phyloP scores from a whole-genome alignment of 495 filamentous ascomycete species.

The Aspergillus cristatus region DNA sequence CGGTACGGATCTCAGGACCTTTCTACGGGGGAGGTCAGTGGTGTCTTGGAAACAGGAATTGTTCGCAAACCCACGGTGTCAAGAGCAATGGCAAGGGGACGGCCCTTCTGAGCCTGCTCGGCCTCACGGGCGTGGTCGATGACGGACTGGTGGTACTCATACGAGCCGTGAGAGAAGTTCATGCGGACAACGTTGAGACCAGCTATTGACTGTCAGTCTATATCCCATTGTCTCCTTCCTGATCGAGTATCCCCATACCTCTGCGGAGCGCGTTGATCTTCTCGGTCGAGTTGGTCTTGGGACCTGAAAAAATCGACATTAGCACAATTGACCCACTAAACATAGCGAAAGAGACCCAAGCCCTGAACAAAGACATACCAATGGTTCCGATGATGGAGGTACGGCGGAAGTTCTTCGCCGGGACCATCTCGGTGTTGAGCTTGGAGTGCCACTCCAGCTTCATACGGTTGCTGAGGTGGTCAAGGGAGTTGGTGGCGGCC shows the following conservation, averaged over 20 bases:
- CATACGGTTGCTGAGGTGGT: slow-evolving; percentile 72
- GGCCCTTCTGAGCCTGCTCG: slow-evolving; percentile 62
- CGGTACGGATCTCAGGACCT: slow-evolving; percentile 96
- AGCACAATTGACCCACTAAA: background rate
- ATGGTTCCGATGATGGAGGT: slow-evolving; percentile 99
- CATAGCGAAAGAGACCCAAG: background rate
- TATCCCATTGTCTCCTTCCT: no score
- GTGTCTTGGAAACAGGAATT: background rate
- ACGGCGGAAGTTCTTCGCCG: slow-evolving; percentile 79
- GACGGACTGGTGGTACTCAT: slow-evolving; percentile 95
- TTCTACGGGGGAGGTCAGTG: slow-evolving; percentile 44
- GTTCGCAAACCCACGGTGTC: slow-evolving; percentile 57
- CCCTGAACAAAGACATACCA: slow-evolving; percentile 60
- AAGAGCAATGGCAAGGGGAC: slow-evolving; percentile 90
- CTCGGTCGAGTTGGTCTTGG: slow-evolving; percentile 97
- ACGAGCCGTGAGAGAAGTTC: slow-evolving; percentile 98
- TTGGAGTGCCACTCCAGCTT: slow-evolving; percentile 88
- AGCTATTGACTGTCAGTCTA: slow-evolving; percentile 34
- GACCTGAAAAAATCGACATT: slow-evolving; percentile 38
- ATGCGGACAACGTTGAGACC: slow-evolving; percentile 97
- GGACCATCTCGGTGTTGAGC: slow-evolving; percentile 69
- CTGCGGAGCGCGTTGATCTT: slow-evolving; percentile 87
- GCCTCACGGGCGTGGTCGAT: slow-evolving; percentile 89
- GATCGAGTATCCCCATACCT: slow-evolving; percentile 28
- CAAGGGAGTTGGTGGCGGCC: slow-evolving; percentile 52